Percentiles rank a stretch among this genome's conserved stretches.
These are phyloP conservation scores for Bertia moriformis DNA, from an alignment of 2,329 filamentous ascomycete genomes.

Conservation along the genomic window DNA sequence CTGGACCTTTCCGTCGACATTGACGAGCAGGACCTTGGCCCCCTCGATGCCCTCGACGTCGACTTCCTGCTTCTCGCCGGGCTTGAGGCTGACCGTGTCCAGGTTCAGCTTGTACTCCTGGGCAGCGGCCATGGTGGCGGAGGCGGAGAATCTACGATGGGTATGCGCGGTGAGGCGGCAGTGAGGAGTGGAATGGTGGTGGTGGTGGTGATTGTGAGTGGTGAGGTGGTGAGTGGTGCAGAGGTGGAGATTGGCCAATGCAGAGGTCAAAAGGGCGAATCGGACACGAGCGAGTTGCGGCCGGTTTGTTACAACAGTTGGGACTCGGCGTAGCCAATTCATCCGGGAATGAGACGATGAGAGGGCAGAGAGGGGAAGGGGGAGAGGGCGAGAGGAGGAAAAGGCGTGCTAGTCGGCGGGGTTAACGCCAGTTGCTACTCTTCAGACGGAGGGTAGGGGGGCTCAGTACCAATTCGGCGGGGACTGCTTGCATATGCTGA, in stretches of 20 bases:
- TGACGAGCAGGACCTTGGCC: constrained; percentile 75
- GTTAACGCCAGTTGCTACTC: too few relatives aligned
- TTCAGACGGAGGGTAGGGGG: too few relatives aligned
- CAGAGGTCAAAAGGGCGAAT: too few relatives aligned
- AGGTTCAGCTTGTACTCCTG: constrained; percentile 63
- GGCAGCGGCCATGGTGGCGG: constrained; percentile 26
- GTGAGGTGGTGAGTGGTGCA: neutral
- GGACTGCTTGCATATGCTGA: too few relatives aligned
- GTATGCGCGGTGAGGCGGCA: constrained; percentile 2
- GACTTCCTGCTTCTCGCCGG: constrained; percentile 72
- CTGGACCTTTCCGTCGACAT: constrained; percentile 60
- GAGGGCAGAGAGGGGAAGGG: neutral
- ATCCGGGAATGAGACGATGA: too few relatives aligned
- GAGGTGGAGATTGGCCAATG: too few relatives aligned
- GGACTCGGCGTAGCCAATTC: too few relatives aligned
- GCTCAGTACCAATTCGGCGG: too few relatives aligned
- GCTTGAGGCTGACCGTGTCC: constrained; percentile 57
- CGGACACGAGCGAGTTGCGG: too few relatives aligned
- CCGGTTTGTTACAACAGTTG: too few relatives aligned
- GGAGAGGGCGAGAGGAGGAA: too few relatives aligned
- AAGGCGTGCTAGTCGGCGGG: too few relatives aligned
- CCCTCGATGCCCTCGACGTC: constrained; percentile 81
- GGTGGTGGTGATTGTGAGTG: constrained; percentile 1
- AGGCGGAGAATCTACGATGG: constrained; percentile 6
- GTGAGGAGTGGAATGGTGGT: constrained; percentile 1